Percentiles rank a stretch among this genome's conserved stretches.
Conservation (phyloP, 805 yeast species). For the Tetrapisispora arboricola region DNA sequence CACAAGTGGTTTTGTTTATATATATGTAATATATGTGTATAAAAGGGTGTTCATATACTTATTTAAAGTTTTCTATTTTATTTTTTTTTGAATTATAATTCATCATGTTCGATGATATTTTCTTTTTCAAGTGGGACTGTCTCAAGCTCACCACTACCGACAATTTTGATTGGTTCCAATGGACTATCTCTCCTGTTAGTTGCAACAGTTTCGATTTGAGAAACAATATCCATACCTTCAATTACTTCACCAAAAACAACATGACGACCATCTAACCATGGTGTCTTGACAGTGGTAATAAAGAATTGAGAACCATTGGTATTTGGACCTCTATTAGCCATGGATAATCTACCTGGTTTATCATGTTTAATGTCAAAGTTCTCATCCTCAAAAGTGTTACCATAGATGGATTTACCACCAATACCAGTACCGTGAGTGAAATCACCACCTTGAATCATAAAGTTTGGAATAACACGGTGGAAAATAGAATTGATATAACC, state of each 20-base stretch:
- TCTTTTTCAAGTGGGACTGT: conserved; percentile 5
- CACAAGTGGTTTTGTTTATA: too few species aligned
- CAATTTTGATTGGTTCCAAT: conserved; percentile 7
- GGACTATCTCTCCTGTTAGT: conserved; percentile 7
- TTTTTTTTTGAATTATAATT: background rate
- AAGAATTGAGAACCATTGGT: conserved; percentile 95
- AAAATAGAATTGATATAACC: conserved; percentile 79
- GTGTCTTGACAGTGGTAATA: conserved; percentile 62
- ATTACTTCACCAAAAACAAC: conserved; percentile 85
- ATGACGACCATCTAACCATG: conserved; percentile 85
- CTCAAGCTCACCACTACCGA: conserved; percentile 10
- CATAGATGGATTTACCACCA: conserved; percentile 85
- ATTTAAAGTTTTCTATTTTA: too few species aligned
- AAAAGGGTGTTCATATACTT: too few species aligned
- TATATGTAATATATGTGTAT: background rate
- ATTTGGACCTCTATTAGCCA: conserved; percentile 97
- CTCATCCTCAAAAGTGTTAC: conserved; percentile 59
- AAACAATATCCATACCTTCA: conserved; percentile 72
- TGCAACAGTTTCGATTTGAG: conserved; percentile 54
- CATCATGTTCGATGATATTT: conserved; percentile 3
- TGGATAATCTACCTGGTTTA: conserved; percentile 70
- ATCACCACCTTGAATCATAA: conserved; percentile 96
- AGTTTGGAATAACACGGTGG: conserved; percentile 92
- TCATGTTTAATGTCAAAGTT: conserved; percentile 61
- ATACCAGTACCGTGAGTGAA: conserved; percentile 84